Evolutionary conservation across 441 rosid genomes (phyloP), one percentile per base, ranked within the genome.

Genomic region (Kokia cookei): DNA sequence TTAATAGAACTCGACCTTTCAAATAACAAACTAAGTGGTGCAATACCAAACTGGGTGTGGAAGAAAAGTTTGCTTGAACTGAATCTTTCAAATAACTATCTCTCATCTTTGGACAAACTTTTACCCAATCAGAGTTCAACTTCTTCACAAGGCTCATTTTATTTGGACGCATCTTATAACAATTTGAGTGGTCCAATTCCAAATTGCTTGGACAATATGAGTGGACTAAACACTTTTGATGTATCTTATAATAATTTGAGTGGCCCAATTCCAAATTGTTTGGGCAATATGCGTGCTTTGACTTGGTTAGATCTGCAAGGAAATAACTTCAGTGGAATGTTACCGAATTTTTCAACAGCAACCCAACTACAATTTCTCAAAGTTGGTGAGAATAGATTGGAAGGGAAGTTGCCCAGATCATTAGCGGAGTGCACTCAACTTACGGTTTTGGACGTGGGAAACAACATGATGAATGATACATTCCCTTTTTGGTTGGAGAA

Each of bases 381-480:
- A 51, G 55, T 51, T 15, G 5, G 55, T 15, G 22, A 5, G 55
- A 54, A 54, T 54, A 19, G 5, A 63, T 63, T 37, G 27, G 68
- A 63, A 37, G 69, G 69, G 10, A 22, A 43, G 35, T 2, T 65
- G 59, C 27, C 27, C 19, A 54, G 59, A 19, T 54, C 59, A 19
- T 54, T 54, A 22, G 26, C 11, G 3, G 11, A 53, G 5, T 91
- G 94, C 81, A 65, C 40, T 0, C n/a, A 0, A 0, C 72, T 68
- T 2, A 1, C 0, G 4, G 24, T 68, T 29, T 29, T 68, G 27
- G 27, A 68, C 1, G 26, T 68, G 12, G 72, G 72, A 29, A 32
- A 50, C 59, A 68, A 68, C 13, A 50, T 4, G 26, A 26, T 68
- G 2, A 0, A 19, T 64, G 68, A 64, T 5, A 64, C 68, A 17